These are phyloP conservation scores for Pseudonitzschia pungens DNA, from an alignment of 108 stramenopile species.

Conservation along the genomic window DNA sequence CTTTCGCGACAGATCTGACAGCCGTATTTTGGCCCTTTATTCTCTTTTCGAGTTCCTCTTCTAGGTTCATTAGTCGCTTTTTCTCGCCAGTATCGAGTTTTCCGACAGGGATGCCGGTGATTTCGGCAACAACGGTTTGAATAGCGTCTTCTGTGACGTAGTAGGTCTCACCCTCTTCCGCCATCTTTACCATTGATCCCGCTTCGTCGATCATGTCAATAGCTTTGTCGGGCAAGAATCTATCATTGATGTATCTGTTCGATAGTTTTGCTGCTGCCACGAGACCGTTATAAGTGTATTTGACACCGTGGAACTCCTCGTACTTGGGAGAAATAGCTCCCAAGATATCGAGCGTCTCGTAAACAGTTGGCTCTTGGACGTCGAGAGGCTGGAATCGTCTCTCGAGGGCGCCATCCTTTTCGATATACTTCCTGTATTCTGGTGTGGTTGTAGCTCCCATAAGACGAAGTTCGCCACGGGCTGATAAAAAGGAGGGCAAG, in stretches of 20 bases:
- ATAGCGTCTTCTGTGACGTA: slow-evolving; percentile 70
- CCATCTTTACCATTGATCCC: slow-evolving; percentile 87
- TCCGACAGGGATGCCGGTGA: slow-evolving; percentile 67
- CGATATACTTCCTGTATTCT: slow-evolving; percentile 90
- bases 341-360: slow-evolving; percentile 82
- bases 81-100: slow-evolving; percentile 76
- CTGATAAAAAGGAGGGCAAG: slow-evolving; percentile 12
- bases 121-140: slow-evolving; percentile 60
- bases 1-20: slow-evolving; percentile 72
- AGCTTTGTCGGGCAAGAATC: slow-evolving; percentile 59
- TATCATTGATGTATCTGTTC: slow-evolving; percentile 70
- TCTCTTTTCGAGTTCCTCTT: slow-evolving; percentile 59
- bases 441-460: slow-evolving; percentile 88
- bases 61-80: slow-evolving; percentile 79
- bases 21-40: slow-evolving; percentile 90
- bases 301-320: slow-evolving; percentile 78
- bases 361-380: slow-evolving; percentile 80
- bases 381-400: slow-evolving; percentile 85
- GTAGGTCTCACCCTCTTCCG: slow-evolving; percentile 54
- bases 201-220: slow-evolving; percentile 97
- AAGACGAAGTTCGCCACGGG: slow-evolving; percentile 71
- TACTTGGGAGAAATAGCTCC: slow-evolving; percentile 72
- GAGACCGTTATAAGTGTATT: slow-evolving; percentile 63
- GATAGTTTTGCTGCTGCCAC: slow-evolving; percentile 67
- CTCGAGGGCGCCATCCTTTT: slow-evolving; percentile 86